phyloP scores from a whole-genome alignment of 495 filamentous ascomycete species.

The Trichocladium antarcticum region DNA sequence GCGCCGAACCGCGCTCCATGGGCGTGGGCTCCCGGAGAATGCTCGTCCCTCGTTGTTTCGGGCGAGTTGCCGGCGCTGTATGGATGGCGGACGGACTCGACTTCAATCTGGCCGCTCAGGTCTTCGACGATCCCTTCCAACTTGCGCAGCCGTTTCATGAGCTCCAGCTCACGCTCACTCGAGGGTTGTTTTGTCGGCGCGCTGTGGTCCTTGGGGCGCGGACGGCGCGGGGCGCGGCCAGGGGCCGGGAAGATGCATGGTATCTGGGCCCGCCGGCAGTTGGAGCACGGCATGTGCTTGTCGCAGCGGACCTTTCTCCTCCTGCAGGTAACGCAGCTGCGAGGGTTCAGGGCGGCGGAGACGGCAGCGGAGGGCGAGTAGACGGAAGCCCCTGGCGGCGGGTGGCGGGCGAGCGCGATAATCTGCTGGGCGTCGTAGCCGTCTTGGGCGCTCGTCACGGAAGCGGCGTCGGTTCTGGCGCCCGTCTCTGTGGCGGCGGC shows the following conservation, averaged over 20 bases:
- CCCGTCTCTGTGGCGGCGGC: constrained; percentile 8
- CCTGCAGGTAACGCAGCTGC: constrained; percentile 77
- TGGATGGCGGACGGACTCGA: constrained; percentile 33
- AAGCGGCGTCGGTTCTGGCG: constrained; percentile 10
- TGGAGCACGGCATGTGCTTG: constrained; percentile 71
- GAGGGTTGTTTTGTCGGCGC: constrained; percentile 38
- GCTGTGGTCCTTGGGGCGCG: constrained; percentile 49
- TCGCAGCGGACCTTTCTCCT: constrained; percentile 73
- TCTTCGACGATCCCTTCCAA: constrained; percentile 67
- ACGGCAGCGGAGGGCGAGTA: constrained; percentile 34
- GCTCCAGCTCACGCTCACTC: constrained; percentile 56
- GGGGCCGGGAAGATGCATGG: constrained; percentile 79
- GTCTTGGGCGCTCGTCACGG: constrained; percentile 12
- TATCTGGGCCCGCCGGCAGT: constrained; percentile 66
- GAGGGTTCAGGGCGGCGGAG: constrained; percentile 42
- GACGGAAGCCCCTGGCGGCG: constrained; percentile 52
- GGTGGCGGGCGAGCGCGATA: constrained; percentile 49
- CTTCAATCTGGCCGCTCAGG: constrained; percentile 47
- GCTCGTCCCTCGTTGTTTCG: constrained; percentile 20
- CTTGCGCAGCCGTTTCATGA: constrained; percentile 64
- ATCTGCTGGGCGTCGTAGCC: constrained; percentile 50
- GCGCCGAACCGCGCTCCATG: constrained; percentile 11
- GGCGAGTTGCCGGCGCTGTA: constrained; percentile 32
- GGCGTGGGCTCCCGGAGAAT: not conserved
- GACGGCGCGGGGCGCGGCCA: constrained; percentile 63